Conservation (phyloP, 2,329 filamentous ascomycete genomes). For the Fusarium miscanthi region DNA sequence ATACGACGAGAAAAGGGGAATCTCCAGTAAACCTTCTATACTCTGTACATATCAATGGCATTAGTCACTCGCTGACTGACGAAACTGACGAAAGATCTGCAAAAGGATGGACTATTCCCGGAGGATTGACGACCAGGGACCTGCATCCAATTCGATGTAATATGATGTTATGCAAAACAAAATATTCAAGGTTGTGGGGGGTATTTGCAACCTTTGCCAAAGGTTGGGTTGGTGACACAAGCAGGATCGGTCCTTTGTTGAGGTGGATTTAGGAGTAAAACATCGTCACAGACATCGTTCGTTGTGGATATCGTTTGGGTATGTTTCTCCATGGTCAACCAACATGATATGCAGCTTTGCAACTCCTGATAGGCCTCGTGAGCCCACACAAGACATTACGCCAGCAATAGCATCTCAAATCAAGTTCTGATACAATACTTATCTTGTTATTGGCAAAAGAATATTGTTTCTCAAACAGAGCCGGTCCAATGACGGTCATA, state of each 20-base stretch:
- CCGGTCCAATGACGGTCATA: slow-evolving; percentile 32
- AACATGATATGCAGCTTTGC: slow-evolving; percentile 5
- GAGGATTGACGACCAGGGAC: slow-evolving; percentile 39
- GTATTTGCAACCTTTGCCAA: slow-evolving; percentile 16
- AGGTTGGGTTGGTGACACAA: slow-evolving; percentile 17
- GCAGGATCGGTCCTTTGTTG: slow-evolving; percentile 25
- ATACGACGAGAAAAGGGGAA: slow-evolving; percentile 19
- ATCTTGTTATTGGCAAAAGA: slow-evolving; percentile 4
- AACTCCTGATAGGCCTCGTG: not conserved
- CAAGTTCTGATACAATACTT: slow-evolving; percentile 9
- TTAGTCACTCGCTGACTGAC: slow-evolving; percentile 22
- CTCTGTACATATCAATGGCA: not conserved
- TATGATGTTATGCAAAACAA: slow-evolving; percentile 27
- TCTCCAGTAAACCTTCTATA: slow-evolving; percentile 20
- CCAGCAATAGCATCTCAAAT: not conserved
- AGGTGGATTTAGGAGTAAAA: slow-evolving; percentile 4
- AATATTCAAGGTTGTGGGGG: slow-evolving; percentile 25
- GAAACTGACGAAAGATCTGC: slow-evolving; percentile 30
- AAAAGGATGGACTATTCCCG: slow-evolving; percentile 24
- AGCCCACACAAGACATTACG: not conserved
- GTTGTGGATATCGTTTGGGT: slow-evolving; percentile 25
- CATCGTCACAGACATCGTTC: slow-evolving; percentile 17
- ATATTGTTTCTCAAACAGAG: slow-evolving; percentile 8
- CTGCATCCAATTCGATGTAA: slow-evolving; percentile 29
- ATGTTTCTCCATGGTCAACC: not conserved